phyloP scores from a whole-genome alignment of 31 red algal genomes.

The Porphyra umbilicalis region DNA sequence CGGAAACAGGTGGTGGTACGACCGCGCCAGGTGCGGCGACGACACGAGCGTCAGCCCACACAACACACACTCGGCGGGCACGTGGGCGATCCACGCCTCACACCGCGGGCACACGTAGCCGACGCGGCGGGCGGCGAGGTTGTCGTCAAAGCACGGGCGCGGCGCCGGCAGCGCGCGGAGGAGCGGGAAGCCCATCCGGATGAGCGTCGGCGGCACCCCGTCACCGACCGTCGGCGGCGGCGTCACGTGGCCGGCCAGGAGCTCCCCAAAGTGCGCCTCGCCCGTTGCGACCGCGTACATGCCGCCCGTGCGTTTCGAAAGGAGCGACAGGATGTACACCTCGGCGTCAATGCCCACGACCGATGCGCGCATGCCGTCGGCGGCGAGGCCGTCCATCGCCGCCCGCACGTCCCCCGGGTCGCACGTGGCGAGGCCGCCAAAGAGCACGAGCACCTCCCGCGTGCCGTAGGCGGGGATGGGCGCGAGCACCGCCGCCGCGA shows the following conservation, averaged over 20 bases:
- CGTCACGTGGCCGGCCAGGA: slow-evolving; percentile 29
- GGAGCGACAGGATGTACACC: slow-evolving; percentile 56
- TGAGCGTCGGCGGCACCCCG: slow-evolving; percentile 38
- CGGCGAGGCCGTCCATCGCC: slow-evolving; percentile 48
- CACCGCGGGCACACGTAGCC: slow-evolving; percentile 84
- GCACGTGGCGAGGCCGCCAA: slow-evolving; percentile 75
- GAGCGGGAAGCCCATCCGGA: slow-evolving; percentile 91
- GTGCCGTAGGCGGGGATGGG: slow-evolving; percentile 74
- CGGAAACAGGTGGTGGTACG: slow-evolving; percentile 92
- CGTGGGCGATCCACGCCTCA: slow-evolving; percentile 69
- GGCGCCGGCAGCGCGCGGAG: slow-evolving; percentile 37
- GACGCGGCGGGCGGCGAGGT: slow-evolving; percentile 20
- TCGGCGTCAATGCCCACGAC: slow-evolving; percentile 87
- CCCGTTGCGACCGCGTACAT: slow-evolving; percentile 54
- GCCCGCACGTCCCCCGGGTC: slow-evolving; percentile 89
- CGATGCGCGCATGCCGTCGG: slow-evolving; percentile 54
- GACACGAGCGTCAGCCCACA: slow-evolving; percentile 85
- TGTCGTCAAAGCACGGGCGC: slow-evolving; percentile 14
- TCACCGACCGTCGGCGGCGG: slow-evolving; percentile 55
- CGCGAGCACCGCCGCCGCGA: slow-evolving; percentile 40
- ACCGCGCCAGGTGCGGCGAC: slow-evolving; percentile 76
- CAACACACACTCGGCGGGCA: slow-evolving; percentile 81
- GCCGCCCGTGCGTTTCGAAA: slow-evolving; percentile 46
- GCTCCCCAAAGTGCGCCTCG: slow-evolving; percentile 77
- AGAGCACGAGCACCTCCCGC: slow-evolving; percentile 68